Base-by-base conservation (phyloP, 495 filamentous ascomycete species). In the Aspergillus taichungensis region DNA sequence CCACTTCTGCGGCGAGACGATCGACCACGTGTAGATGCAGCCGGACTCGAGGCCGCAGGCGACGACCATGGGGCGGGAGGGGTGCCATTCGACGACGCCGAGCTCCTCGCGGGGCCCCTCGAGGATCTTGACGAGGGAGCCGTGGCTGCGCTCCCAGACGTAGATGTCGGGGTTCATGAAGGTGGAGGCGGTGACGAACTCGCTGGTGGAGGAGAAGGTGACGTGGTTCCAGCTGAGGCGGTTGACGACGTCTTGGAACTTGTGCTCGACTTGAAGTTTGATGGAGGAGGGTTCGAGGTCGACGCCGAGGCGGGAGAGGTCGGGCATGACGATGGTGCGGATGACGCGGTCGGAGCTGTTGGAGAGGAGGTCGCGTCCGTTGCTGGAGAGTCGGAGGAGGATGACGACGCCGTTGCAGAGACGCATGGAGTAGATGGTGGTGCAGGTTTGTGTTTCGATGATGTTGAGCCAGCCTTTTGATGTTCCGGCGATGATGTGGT, bases 111-210 rank as follows among this genome's bases (percentile, higher is more conserved):
- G 88, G 7, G 91, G 87, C 0, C 89, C 89, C 60, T 99, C 92
- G 12, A 97, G 72, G 68, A 99, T 97, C 63, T 94, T 91, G 38
- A 94, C 89, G 13, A 99, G 68, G 50, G 85, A 91, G n/a, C 91
- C 92, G 57, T 88, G 83, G 40, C 80, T 83, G 39, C 92, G 80
- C 67, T 99, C 92, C 92, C 92, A 99, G 37, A 99, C 87, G 64
- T 97, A 97, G 48, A 99, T 85, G 59, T 97, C 91, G 44, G 95
- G 87, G 59, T 96, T 97, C 73, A 95, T 95, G 62, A 84, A 94
- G 1, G 92, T 95, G 18, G 85, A 89, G 12, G 94, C 94, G 7
- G 86, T 85, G 34, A 97, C 84, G 34, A 71, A 72, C 60, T 97
- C 92, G 30, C 92, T 91, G 0, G 85, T 89, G 0, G 87, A 83